Evolutionary conservation across 345 rosid genomes (phyloP), one percentile per base, ranked within the genome.

Genomic region (Salix exigua): DNA sequence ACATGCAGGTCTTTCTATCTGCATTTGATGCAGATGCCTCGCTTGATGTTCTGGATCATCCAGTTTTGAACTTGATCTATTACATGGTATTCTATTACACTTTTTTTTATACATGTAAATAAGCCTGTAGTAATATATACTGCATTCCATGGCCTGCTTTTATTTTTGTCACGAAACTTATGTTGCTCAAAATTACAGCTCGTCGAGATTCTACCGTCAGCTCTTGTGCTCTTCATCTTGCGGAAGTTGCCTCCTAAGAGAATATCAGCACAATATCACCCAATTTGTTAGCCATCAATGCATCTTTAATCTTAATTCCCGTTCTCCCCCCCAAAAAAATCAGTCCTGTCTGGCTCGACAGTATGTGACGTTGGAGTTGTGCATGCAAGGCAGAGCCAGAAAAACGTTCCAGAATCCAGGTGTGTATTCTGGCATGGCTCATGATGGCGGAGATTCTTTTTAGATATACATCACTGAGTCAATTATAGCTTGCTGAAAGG

Each of bases 231-330:
- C 64, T 94, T 83, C 82, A 94, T 96, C 79, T 83, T 96, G 68
- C 97, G 98, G 5, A 92, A 94, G 89, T 75, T 94, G 91, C 97
- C 97, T 66, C 97, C 98, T 30, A 96, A 92, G 89, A 87, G 98
- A 88, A 75, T 92, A 68, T 94, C 97, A 1, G 94, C 95, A 25
- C 97, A 96, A 53, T 94, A 96, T 85, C 98, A 94, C 81, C 98
- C 93, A 1, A 96, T 94, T 76, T 91, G 90, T 40, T 96, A 91
- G 46, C 80, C 14, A 5, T 31, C 53, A n/a, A 40, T 18, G 69
- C 23, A 78, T 66, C 19, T 66, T 42, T 38, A 35, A 10, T 19
- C n/a, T 10, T 55, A 68, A 38, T 4, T 53, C 13, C 71, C 31
- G 5, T 18, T 19, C 10, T 35, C 70, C 60, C 70, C 53, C 14